Evolutionary conservation across 192 early-diverging fungal genomes (phyloP).

Genomic region (Entomortierella chlamydospora): DNA sequence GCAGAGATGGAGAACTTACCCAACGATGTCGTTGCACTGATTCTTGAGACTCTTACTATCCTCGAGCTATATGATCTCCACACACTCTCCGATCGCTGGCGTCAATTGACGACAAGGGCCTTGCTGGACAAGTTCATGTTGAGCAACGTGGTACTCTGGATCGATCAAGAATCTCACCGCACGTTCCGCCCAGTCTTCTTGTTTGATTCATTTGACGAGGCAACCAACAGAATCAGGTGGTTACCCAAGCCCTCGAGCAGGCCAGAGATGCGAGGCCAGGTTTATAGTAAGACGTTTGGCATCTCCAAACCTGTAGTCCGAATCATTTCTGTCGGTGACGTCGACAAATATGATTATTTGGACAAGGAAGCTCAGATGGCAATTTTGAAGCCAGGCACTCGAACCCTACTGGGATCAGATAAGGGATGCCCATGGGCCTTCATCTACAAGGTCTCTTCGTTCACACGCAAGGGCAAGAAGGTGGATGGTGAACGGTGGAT

Average conservation of each 20-base stretch:
- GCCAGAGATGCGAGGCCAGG: slow-evolving; percentile 37
- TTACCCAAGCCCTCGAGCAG: slow-evolving; percentile 22
- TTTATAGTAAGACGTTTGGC: slow-evolving; percentile 60
- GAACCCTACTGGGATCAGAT: slow-evolving; percentile 54
- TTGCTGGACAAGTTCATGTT: slow-evolving; percentile 46
- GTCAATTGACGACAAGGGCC: slow-evolving; percentile 36
- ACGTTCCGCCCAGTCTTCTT: slow-evolving; percentile 53
- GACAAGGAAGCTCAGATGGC: slow-evolving; percentile 57
- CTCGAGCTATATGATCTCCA: slow-evolving; percentile 51
- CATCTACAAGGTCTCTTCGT: slow-evolving; percentile 55
- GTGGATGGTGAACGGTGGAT: slow-evolving; percentile 56
- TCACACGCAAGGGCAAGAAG: slow-evolving; percentile 55
- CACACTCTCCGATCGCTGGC: slow-evolving; percentile 49
- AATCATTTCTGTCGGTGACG: slow-evolving; percentile 56
- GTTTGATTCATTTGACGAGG: slow-evolving; percentile 57
- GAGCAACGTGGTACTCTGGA: slow-evolving; percentile 53
- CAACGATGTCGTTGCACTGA: slow-evolving; percentile 47
- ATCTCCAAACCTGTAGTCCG: slow-evolving; percentile 52
- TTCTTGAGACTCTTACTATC: slow-evolving; percentile 48
- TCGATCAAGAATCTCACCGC: slow-evolving; percentile 58
- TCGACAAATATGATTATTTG: slow-evolving; percentile 56
- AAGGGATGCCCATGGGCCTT: slow-evolving; percentile 53
- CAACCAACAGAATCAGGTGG: slow-evolving; percentile 55
- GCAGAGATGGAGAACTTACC: slow-evolving; percentile 58
- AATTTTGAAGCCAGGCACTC: slow-evolving; percentile 50